These are phyloP conservation scores for Tetrahymena thermophila DNA, from an alignment of 73 alveolate species.

Conservation along the genomic window DNA sequence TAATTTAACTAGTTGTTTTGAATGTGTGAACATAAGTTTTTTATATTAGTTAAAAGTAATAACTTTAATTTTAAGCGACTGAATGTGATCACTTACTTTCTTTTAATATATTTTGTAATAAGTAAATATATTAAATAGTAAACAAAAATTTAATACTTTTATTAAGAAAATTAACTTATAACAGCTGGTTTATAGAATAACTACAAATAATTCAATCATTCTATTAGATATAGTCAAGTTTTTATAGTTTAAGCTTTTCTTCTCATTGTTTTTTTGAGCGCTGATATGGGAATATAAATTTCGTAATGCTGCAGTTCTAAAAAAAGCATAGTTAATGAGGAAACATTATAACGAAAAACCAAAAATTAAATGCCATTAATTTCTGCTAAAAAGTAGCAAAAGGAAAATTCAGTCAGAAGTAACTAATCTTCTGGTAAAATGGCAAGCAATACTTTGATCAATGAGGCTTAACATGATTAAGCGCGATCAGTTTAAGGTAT, in stretches of 20 bases:
- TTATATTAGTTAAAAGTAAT: not conserved
- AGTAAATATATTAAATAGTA: not conserved
- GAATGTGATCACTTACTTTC: not conserved
- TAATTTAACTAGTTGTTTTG: not conserved
- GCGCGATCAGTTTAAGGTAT: not conserved
- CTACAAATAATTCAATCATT: not conserved
- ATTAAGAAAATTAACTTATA: not conserved
- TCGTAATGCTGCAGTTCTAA: not conserved
- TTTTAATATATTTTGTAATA: not conserved
- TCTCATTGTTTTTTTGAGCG: not conserved
- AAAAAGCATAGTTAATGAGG: not conserved
- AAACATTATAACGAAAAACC: not conserved
- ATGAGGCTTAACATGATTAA: not conserved
- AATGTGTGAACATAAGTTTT: not conserved
- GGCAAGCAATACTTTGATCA: not conserved
- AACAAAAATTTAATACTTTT: not conserved
- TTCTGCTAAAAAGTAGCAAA: not conserved
- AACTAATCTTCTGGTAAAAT: not conserved
- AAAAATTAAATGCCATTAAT: not conserved
- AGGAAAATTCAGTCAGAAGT: not conserved
- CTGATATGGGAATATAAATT: not conserved
- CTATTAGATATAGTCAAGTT: not conserved
- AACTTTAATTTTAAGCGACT: not conserved
- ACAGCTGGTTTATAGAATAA: too few species aligned
- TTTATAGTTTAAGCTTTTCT: not conserved